These are phyloP conservation scores for Saccharomyces hybrid DNA, from an alignment of 1,139 yeast genomes.

Conservation along the genomic window DNA sequence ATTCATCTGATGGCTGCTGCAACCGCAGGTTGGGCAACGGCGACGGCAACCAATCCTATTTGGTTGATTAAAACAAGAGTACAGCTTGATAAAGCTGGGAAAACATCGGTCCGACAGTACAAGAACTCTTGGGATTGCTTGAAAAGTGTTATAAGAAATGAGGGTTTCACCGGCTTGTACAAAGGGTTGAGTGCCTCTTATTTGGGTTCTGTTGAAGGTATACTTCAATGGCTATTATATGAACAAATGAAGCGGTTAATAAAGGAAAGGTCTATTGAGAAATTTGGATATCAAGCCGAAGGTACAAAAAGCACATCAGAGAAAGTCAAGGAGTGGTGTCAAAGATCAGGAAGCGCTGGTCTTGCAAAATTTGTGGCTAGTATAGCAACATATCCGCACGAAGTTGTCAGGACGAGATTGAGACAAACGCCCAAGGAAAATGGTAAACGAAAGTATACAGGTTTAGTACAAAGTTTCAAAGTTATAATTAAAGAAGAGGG, in stretches of 20 bases:
- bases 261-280: conserved; percentile 45
- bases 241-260: conserved; percentile 86
- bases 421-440: conserved; percentile 87
- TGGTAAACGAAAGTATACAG: conserved; percentile 83
- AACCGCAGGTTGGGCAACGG: conserved; percentile 87
- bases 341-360: conserved; percentile 97
- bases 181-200: conserved; percentile 91
- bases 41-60: conserved; percentile 99
- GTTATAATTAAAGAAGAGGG: conserved; percentile 88
- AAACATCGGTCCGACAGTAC: conserved; percentile 40
- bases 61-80: conserved; percentile 95
- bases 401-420: conserved; percentile 89
- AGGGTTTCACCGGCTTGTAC: conserved; percentile 76
- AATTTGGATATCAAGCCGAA: conserved; percentile 34
- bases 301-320: conserved; percentile 51
- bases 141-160: conserved; percentile 57
- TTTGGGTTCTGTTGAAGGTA: conserved; percentile 87
- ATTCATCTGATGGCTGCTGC: conserved; percentile 87
- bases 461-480: conserved; percentile 78
- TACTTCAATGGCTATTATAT: conserved; percentile 93
- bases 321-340: conserved; percentile 80
- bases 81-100: conserved; percentile 65
- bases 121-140: conserved; percentile 84
- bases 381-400: conserved; percentile 92
- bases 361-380: conserved; percentile 93